Evolutionary conservation across 2,329 filamentous ascomycete species (phyloP), one percentile per base, ranked within the genome.

Genomic region (Pseudogymnoascus sp.): DNA sequence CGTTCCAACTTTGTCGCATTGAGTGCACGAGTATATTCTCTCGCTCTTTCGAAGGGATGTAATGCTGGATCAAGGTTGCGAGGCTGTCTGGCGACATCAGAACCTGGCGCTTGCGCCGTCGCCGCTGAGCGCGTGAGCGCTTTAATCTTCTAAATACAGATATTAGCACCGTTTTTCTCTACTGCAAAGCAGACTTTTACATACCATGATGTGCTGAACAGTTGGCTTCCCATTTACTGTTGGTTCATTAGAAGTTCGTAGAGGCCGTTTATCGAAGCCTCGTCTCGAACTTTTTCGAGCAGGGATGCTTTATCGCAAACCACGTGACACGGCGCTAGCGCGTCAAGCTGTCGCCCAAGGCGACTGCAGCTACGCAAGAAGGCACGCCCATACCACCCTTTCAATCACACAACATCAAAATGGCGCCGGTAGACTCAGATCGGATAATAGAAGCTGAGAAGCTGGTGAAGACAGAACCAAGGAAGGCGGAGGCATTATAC

Each of bases 1-100:
- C 92, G 88, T 76, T 96, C 91, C 64, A 97, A 78, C 74, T 97
- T 97, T 63, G 92, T 91, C 26, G 92, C 92, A 83, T 91, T 89
- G 64, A 90, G 78, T 9, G 87, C 87, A 68, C 86, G 78, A 11
- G 86, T 90, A 72, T 92, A 93, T 77, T 96, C 92, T 74, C 92
- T 81, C 54, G 92, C 92, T 70, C 91, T 83, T 76, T 96, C 92
- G 75, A 97, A 96, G 66, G 90, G 92, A 76, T 96, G 92, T 63
- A 93, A 82, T 41, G 89, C 86, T 29, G 92, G 89, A 76, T 96
- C 90, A 70, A 95, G 81, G 71, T 89, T 90, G 66, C 86, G 83
- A 63, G 86, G 84, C 68, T 83, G 78, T 70, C 85, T 87, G 60
- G 84, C 75, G 60, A 86, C 82, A 73, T 83, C 82, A 61, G 85